These are phyloP conservation scores for Fusarium devonianum DNA, from an alignment of 2,329 filamentous ascomycete species.

Conservation along the genomic window DNA sequence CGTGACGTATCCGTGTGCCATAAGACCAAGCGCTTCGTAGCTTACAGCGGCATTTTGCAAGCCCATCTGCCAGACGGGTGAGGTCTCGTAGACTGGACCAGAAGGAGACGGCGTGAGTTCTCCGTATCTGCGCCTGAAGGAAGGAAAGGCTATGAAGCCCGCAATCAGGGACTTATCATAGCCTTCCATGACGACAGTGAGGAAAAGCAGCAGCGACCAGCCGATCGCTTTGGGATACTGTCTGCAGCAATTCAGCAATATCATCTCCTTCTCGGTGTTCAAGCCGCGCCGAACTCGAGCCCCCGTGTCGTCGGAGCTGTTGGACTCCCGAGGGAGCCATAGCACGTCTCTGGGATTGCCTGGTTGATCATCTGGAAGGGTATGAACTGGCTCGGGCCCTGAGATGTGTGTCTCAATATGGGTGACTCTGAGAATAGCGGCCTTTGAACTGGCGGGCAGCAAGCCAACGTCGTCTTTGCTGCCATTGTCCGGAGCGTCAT, in stretches of 20 bases:
- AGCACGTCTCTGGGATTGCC: slow-evolving; percentile 25
- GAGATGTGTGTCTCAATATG: slow-evolving; percentile 27
- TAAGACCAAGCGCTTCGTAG: slow-evolving; percentile 47
- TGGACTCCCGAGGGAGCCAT: slow-evolving; percentile 31
- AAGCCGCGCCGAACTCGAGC: slow-evolving; percentile 29
- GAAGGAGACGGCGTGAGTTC: slow-evolving; percentile 16
- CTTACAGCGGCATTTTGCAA: slow-evolving; percentile 32
- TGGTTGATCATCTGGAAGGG: slow-evolving; percentile 24
- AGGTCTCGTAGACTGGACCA: slow-evolving; percentile 48
- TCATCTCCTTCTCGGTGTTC: slow-evolving; percentile 29
- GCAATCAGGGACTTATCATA: slow-evolving; percentile 36
- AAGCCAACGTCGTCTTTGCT: slow-evolving; percentile 34
- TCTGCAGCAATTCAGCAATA: slow-evolving; percentile 27
- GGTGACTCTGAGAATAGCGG: slow-evolving; percentile 25
- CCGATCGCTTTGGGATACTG: slow-evolving; percentile 39
- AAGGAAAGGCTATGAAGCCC: slow-evolving; percentile 35
- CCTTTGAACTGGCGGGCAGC: slow-evolving; percentile 21
- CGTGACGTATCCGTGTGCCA: slow-evolving; percentile 51
- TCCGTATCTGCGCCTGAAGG: slow-evolving; percentile 39
- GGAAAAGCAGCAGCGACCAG: slow-evolving; percentile 37
- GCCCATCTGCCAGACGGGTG: slow-evolving; percentile 35
- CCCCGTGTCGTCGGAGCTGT: slow-evolving; percentile 33
- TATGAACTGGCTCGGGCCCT: slow-evolving; percentile 16
- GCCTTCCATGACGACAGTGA: slow-evolving; percentile 39
- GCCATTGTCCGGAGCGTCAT: slow-evolving; percentile 25